Percentiles rank a stretch among this genome's conserved stretches.
Conservation (phyloP, 768 basidiomycete species). For the Macrolepiota fuliginosa region DNA sequence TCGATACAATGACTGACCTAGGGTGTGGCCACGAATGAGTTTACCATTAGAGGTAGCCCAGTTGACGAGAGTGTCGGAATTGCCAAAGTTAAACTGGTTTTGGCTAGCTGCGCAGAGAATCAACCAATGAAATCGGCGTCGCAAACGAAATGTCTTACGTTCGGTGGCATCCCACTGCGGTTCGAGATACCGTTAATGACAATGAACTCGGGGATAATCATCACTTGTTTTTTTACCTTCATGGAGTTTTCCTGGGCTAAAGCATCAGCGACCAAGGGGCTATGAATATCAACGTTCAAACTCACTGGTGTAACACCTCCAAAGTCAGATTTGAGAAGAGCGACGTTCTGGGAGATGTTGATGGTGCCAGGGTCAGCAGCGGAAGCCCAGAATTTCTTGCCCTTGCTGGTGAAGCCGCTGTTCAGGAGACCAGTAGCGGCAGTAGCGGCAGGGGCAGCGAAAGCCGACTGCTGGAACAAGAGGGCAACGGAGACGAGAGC, state of each 20-base stretch:
- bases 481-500: slow-evolving; percentile 6
- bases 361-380: slow-evolving; percentile 27
- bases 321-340: slow-evolving; percentile 33
- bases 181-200: neutral
- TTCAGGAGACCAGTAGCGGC: slow-evolving; percentile 15
- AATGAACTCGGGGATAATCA: neutral
- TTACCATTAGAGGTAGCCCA: slow-evolving; percentile 39
- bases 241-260: slow-evolving; percentile 31
- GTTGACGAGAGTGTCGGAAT: slow-evolving; percentile 35
- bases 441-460: too few species aligned
- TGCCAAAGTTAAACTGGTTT: slow-evolving; percentile 30
- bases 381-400: slow-evolving; percentile 31
- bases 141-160: slow-evolving; percentile 18
- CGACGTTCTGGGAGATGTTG: slow-evolving; percentile 24
- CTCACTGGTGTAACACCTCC: slow-evolving; percentile 37
- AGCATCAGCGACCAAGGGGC: neutral
- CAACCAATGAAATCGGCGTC: neutral
- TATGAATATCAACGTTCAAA: neutral
- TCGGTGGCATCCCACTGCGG: slow-evolving; percentile 42
- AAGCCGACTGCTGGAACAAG: neutral
- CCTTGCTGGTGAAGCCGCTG: slow-evolving; percentile 27
- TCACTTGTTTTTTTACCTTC: slow-evolving; percentile 28
- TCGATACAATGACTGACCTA: slow-evolving; percentile 10
- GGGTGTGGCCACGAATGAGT: slow-evolving; percentile 37
- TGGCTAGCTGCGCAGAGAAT: slow-evolving; percentile 22